Conservation (phyloP, 2,329 filamentous ascomycete genomes). For the Furcasterigmium furcatum region DNA sequence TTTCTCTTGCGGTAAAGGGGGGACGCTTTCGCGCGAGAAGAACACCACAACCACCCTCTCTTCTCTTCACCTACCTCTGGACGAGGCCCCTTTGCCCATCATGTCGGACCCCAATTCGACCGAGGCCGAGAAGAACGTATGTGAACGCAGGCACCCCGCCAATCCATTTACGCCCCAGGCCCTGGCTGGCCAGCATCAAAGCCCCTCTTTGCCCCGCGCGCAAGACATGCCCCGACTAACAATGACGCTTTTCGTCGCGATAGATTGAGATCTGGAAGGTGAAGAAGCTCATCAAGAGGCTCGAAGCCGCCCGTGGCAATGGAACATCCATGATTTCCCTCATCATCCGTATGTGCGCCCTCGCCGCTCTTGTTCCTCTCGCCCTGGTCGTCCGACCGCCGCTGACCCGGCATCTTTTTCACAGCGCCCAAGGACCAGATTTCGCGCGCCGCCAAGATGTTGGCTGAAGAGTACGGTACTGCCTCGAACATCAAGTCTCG, state of each 20-base stretch:
- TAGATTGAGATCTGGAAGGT: constrained; percentile 90
- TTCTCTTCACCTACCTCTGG: too few relatives aligned
- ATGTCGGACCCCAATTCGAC: constrained; percentile 86
- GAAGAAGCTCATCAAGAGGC: constrained; percentile 99
- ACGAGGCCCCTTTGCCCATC: constrained; percentile 36
- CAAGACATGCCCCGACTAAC: constrained; percentile 10
- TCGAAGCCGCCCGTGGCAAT: constrained; percentile 95
- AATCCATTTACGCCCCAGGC: not conserved
- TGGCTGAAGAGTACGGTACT: constrained; percentile 99
- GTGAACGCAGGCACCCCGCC: constrained; percentile 19
- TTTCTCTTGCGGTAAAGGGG: too few relatives aligned
- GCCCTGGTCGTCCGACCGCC: constrained; percentile 1
- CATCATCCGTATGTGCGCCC: constrained; percentile 95
- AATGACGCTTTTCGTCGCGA: constrained; percentile 14
- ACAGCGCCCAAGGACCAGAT: constrained; percentile 96
- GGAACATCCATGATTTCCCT: constrained; percentile 99
- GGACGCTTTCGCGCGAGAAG: too few relatives aligned
- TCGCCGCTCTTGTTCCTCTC: constrained; percentile 21
- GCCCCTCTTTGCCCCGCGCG: constrained; percentile 12
- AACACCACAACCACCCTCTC: too few relatives aligned
- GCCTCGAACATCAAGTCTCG: constrained; percentile 99
- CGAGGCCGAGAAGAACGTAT: constrained; percentile 95
- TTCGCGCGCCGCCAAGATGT: constrained; percentile 95
- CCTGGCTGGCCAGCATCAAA: constrained; percentile 3
- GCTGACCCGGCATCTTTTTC: constrained; percentile 16